Conservation (phyloP, 2,329 filamentous ascomycete species). For the Xylaria polymorpha region DNA sequence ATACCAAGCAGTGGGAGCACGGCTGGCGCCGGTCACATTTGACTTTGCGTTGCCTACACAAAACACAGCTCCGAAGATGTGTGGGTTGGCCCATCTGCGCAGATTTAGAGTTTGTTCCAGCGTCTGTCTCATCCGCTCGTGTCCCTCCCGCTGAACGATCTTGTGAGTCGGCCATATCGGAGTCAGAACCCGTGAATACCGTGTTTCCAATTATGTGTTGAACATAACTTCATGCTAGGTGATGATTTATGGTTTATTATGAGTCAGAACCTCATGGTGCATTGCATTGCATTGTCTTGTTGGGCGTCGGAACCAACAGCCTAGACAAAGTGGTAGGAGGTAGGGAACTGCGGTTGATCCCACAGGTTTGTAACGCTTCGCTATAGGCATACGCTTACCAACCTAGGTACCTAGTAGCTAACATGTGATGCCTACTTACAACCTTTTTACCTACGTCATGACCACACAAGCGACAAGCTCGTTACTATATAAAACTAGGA, state of each 20-base stretch:
- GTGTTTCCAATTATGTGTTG: background rate
- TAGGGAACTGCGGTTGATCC: background rate
- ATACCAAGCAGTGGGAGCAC: slow-evolving; percentile 38
- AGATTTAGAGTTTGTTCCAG: background rate
- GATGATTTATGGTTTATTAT: background rate
- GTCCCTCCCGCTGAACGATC: slow-evolving; percentile 1
- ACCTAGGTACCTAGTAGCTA: background rate
- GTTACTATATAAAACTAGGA: background rate
- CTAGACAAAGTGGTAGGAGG: background rate
- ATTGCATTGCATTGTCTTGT: background rate
- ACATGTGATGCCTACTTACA: too few species aligned
- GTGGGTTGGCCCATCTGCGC: slow-evolving; percentile 28
- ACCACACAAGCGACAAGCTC: too few species aligned
- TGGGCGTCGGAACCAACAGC: background rate
- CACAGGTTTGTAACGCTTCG: slow-evolving; percentile 7
- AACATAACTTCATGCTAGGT: slow-evolving; percentile 1
- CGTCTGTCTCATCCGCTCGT: slow-evolving; percentile 5
- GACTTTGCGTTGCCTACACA: slow-evolving; percentile 42
- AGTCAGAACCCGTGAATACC: background rate
- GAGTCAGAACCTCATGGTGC: slow-evolving; percentile 17
- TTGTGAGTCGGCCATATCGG: slow-evolving; percentile 25
- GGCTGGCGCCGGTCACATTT: slow-evolving; percentile 42
- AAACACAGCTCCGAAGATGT: slow-evolving; percentile 38
- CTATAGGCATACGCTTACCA: slow-evolving; percentile 29
- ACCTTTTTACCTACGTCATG: background rate